These are phyloP conservation scores for Stagonosporopsis chrysanthemi DNA, from an alignment of 2,329 filamentous ascomycete genomes.

Conservation along the genomic window DNA sequence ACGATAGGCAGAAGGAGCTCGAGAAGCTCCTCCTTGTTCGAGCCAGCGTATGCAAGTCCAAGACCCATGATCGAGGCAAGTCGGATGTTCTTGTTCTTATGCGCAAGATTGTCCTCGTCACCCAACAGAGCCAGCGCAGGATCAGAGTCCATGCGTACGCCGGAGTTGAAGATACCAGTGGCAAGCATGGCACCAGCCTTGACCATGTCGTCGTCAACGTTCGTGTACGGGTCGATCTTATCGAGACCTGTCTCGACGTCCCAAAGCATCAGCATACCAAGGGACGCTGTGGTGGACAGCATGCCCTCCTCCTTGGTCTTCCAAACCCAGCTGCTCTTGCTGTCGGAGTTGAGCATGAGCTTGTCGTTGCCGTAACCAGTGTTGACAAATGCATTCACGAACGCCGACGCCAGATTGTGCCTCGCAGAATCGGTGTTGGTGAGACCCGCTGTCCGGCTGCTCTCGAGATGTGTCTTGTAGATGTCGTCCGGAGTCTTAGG, in stretches of 20 bases:
- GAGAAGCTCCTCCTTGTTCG: constrained; percentile 87
- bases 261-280: constrained; percentile 91
- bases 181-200: constrained; percentile 91
- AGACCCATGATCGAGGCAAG: constrained; percentile 95
- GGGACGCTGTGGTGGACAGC: constrained; percentile 92
- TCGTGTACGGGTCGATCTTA: constrained; percentile 94
- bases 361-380: constrained; percentile 95
- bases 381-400: constrained; percentile 97
- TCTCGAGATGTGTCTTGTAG: constrained; percentile 98
- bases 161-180: constrained; percentile 94
- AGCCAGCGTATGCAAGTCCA: constrained; percentile 91
- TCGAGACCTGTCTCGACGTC: constrained; percentile 91
- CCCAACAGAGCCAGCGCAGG: constrained; percentile 86
- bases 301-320: constrained; percentile 99
- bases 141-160: constrained; percentile 87
- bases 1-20: constrained; percentile 88
- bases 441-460: constrained; percentile 87
- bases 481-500: constrained; percentile 98
- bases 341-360: constrained; percentile 90
- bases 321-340: constrained; percentile 94
- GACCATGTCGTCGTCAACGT: constrained; percentile 81
- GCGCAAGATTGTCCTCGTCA: constrained; percentile 79
- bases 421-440: constrained; percentile 95
- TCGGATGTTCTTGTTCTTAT: constrained; percentile 78
- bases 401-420: constrained; percentile 93